These are phyloP conservation scores for Candida sp. DNA, from an alignment of 1,139 yeast genomes.

Conservation along the genomic window DNA sequence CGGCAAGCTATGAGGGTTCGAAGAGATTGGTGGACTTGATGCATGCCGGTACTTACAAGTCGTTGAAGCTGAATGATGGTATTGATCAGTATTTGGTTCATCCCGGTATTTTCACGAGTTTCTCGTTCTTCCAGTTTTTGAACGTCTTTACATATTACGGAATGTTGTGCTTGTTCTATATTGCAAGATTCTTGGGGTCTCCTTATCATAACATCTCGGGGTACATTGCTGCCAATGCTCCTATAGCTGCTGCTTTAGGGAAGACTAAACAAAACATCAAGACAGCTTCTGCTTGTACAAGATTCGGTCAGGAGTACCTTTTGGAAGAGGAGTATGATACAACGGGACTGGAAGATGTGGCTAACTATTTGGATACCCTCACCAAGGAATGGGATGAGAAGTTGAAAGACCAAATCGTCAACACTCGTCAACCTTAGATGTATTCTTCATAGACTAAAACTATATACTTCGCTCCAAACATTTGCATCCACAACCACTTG, in stretches of 20 bases:
- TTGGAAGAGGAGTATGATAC: slow-evolving; percentile 57
- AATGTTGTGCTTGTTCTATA: slow-evolving; percentile 80
- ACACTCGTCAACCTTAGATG: slow-evolving; percentile 41
- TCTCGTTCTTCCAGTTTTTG: slow-evolving; percentile 76
- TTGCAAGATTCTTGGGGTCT: slow-evolving; percentile 85
- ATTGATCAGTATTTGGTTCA: slow-evolving; percentile 81
- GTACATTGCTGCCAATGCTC: slow-evolving; percentile 88
- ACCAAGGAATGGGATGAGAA: slow-evolving; percentile 61
- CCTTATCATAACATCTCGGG: slow-evolving; percentile 91
- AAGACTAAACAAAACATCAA: slow-evolving; percentile 54
- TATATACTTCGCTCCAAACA: slow-evolving; percentile 47
- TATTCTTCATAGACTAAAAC: slow-evolving; percentile 1
- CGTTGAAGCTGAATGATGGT: slow-evolving; percentile 48
- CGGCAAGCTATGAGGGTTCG: slow-evolving; percentile 88
- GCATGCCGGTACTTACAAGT: slow-evolving; percentile 70
- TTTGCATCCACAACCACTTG: slow-evolving; percentile 89
- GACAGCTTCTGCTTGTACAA: slow-evolving; percentile 74
- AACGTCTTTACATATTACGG: slow-evolving; percentile 82
- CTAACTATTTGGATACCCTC: slow-evolving; percentile 58
- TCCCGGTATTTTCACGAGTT: slow-evolving; percentile 93
- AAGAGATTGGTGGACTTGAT: slow-evolving; percentile 85
- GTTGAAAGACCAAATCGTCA: slow-evolving; percentile 71
- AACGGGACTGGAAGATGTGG: slow-evolving; percentile 69
- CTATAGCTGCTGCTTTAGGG: slow-evolving; percentile 47
- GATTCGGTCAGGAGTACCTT: slow-evolving; percentile 68